Evolutionary conservation across 2,329 filamentous ascomycete species (phyloP), one percentile per base, ranked within the genome.

Genomic region (Stagonosporopsis rhizophila): DNA sequence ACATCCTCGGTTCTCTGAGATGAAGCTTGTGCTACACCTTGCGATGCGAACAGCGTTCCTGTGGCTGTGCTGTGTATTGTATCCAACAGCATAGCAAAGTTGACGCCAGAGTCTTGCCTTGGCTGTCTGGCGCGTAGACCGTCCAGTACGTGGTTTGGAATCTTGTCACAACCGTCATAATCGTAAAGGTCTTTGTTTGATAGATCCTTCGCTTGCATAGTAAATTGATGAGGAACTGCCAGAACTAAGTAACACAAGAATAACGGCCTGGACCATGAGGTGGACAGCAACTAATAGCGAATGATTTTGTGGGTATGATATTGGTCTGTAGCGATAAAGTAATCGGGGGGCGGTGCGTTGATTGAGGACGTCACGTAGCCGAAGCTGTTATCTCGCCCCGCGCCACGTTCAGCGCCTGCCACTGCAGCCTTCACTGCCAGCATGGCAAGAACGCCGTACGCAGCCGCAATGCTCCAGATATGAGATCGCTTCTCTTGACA

Each of bases 71-170:
- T 19, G 25, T 52, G 49, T 14, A 46, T 41, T 7, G 35, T 27
- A 34, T 32, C 41, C 14, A 19, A 15, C 17, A 34, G 35, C 23
- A 41, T 44, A 8, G 9, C 12, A 23, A 32, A 19, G n/a, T 45
- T 37, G 11, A 52, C 23, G 8, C 12, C 34, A 6, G 49, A 52
- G 35, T 52, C 42, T 3, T 52, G 49, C n/a, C 34, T 34, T 19
- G n/a, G 20, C 23, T 41, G 49, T n/a, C 19, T 44, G 12, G 17
- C 11, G 2, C 15, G 32, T 6, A 20, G 15, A 12, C 6, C 8
- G 14, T 30, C 23, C 2, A 14, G 27, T 6, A 34, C 23, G n/a
- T 40, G 15, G n/a, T 22, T 3, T 12, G 17, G 8, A n/a, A 19
- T 15, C 19, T n/a, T 35, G 15, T 28, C 9, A 15, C 6, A 35